Evolutionary conservation across 129 eudicot genomes (phyloP), one percentile per base, ranked within the genome.

Genomic region (Saussurea involucrata): DNA sequence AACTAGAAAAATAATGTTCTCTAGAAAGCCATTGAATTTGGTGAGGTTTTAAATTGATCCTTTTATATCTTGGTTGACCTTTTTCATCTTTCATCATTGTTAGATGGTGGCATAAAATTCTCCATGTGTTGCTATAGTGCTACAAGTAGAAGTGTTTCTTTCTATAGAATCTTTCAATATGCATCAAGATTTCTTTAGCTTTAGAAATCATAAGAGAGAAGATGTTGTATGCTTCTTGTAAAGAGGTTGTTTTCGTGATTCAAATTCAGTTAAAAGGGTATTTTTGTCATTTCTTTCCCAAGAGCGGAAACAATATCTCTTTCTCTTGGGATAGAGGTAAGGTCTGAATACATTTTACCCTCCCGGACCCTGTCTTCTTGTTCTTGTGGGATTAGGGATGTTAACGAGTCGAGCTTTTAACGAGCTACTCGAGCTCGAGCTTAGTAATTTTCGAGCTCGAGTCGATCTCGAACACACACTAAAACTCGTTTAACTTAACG

Each of bases 21-120:
- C 74, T 63, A 72, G 74, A 73, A 74, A 53, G 75, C 73, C 69
- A 32, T 73, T 66, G 64, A 68, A 12, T 27, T 37, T 67, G 73
- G 22, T 74, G 70, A 74, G 79, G 80, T 58, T 57, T 74, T 37
- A 40, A 36, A 74, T 66, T 74, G 80, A 67, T 80, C 75, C 25
- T 71, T 80, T 74, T 72, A 13, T 68, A 68, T 68, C 2, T 18
- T 80, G 34, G 68, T 74, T 73, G 79, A 66, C 80, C 64, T 67
- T 80, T 53, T 74, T 5, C 49, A 81, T 57, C 71, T 74, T 81
- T 57, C 76, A 81, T 81, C 80, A 81, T 74, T 74, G 70, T 80
- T 80, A 12, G 73, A 74, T 74, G 63, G 84, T 68, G 84, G 84
- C 71, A 57, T 68, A 80, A 74, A 68, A n/a, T 68, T 67, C 71